Conservation (phyloP, 768 basidiomycete genomes). For the Xerocomus brunneocitrinus region DNA sequence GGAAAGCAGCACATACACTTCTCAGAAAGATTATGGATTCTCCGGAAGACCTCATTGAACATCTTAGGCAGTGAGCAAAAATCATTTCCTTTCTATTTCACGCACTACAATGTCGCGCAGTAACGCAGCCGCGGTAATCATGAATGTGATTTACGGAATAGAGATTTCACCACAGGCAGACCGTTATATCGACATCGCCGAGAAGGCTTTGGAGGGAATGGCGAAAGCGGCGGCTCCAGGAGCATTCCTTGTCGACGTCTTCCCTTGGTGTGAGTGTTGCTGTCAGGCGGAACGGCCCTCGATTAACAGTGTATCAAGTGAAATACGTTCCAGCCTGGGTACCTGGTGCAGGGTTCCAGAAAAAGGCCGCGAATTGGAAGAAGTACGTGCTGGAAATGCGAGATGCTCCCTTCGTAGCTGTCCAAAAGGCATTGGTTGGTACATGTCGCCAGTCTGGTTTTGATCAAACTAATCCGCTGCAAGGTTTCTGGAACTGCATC, state of each 20-base stretch:
- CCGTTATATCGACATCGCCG: conserved; percentile 47
- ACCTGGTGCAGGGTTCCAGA: conserved; percentile 48
- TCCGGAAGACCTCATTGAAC: conserved; percentile 42
- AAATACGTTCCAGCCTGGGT: conserved; percentile 52
- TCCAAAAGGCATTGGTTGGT: conserved; percentile 37
- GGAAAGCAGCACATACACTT: conserved; percentile 42
- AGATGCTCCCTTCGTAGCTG: conserved; percentile 40
- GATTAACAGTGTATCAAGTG: conserved; percentile 31
- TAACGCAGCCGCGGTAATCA: conserved; percentile 48
- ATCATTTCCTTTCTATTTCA: not conserved
- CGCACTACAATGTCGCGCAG: conserved; percentile 24
- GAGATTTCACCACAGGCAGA: conserved; percentile 40
- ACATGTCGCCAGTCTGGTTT: not conserved
- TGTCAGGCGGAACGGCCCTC: not conserved
- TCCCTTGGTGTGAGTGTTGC: conserved; percentile 37
- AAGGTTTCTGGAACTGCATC: conserved; percentile 27
- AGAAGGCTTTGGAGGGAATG: conserved; percentile 49
- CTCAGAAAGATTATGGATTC: conserved; percentile 41
- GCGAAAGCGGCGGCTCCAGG: conserved; percentile 48
- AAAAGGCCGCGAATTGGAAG: conserved; percentile 48
- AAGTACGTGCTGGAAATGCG: conserved; percentile 45
- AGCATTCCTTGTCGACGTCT: conserved; percentile 48
- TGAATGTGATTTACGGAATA: conserved; percentile 52
- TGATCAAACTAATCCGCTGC: not conserved
- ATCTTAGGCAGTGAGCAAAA: conserved; percentile 44